Base-by-base conservation (phyloP, 306 rosid genomes). In the Rosa rugosa region DNA sequence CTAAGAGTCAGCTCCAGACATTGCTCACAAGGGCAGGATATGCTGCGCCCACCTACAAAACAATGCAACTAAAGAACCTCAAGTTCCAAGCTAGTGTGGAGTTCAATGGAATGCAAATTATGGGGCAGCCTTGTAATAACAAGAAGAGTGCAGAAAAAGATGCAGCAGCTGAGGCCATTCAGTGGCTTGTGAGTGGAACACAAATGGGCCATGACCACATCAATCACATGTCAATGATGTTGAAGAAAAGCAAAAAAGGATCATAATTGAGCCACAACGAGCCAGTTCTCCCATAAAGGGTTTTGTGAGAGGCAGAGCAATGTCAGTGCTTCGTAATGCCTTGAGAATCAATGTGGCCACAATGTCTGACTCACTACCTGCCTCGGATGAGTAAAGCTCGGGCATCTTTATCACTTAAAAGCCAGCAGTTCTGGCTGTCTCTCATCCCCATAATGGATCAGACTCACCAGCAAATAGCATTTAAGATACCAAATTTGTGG, bases 141-240 rank as follows among this genome's bases (percentile, higher is more conserved):
- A 96, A 96, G 85, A 95, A 95, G 83, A 91, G 86, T 74, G 99
- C 98, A 16, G 97, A 96, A 84, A 93, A 96, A 80, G 99, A 93
- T 83, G 98, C 98, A 9, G 98, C 97, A 36, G 94, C 98, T 54
- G 96, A 90, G 88, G 98, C 98, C 23, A 84, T 96, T 73, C 94
- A 93, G 79, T 91, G 98, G 96, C 85, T 96, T 73, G 86, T 87
- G 87, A 93, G 95, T 73, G 90, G 86, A 80, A 84, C 80, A 60
- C 88, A 81, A 74, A 73, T 83, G 41, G 91, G 92, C 77, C 76
- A 85, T 9, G 94, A 90, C 73, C 79, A 68, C 67, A 18, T 89
- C 81, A 82, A 89, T 77, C 97, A 91, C 65, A 82, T 91, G 90
- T 96, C 99, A 3, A 82, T 75, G 77, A 71, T 89, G 85, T 87